Evolutionary conservation across 331 rosid genomes (phyloP).

Genomic region (Rosa hybrid): DNA sequence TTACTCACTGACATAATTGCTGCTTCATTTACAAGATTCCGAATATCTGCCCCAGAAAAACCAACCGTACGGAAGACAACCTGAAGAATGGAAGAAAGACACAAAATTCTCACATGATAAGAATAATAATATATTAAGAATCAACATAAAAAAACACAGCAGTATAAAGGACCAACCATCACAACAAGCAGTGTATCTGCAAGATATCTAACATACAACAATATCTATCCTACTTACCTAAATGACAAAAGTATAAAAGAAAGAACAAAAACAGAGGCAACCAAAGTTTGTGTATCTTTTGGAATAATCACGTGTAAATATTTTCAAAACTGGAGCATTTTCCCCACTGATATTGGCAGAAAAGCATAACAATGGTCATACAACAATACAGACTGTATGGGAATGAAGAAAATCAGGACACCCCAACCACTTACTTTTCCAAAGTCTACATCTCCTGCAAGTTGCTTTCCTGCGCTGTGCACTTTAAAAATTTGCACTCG

Average conservation of each 20-base stretch:
- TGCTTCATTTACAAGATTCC: conserved; percentile 95
- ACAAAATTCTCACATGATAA: neutral
- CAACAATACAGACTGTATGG: neutral
- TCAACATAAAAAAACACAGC: neutral
- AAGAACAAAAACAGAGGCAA: neutral
- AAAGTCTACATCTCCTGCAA: conserved; percentile 83
- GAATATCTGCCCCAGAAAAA: conserved; percentile 94
- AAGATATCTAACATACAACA: neutral
- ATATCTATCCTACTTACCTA: neutral
- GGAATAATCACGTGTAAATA: neutral
- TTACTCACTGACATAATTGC: conserved; percentile 93
- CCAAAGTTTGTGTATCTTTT: neutral
- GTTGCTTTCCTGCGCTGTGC: conserved; percentile 82
- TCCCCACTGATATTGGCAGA: neutral
- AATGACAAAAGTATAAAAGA: neutral
- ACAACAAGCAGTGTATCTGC: neutral
- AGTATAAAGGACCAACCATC: neutral
- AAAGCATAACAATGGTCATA: neutral
- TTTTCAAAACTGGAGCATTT: neutral
- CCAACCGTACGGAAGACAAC: conserved; percentile 97
- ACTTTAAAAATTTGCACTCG: conserved; percentile 85
- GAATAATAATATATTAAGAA: neutral
- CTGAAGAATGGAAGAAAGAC: conserved; percentile 40
- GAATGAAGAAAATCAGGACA: conserved; percentile 11
- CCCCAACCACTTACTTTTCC: conserved; percentile 52